Percentiles rank a stretch among this genome's conserved stretches.
These are phyloP conservation scores for Tothia fuscella DNA, from an alignment of 2,329 filamentous ascomycete species.

Conservation along the genomic window DNA sequence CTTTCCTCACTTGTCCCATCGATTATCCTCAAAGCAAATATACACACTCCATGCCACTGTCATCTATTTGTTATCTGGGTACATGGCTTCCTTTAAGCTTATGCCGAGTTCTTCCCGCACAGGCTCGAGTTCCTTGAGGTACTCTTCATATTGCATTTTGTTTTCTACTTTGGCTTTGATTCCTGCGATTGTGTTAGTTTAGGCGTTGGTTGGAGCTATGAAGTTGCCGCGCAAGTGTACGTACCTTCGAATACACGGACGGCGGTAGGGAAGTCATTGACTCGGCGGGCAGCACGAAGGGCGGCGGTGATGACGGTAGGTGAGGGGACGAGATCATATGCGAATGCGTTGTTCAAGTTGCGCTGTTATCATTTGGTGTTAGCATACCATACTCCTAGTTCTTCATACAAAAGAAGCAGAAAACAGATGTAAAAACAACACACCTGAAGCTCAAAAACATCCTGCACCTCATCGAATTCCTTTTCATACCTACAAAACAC, in stretches of 20 bases:
- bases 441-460: constrained; percentile 99
- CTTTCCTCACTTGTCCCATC: too few species aligned
- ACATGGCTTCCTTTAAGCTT: constrained; percentile 82
- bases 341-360: constrained; percentile 99
- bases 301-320: constrained; percentile 83
- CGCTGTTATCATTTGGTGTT: constrained; percentile 45
- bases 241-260: constrained; percentile 97
- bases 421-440: constrained; percentile 20
- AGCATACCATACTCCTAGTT: neutral
- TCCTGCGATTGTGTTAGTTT: constrained; percentile 39
- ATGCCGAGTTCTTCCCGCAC: constrained; percentile 90
- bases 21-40: too few species aligned
- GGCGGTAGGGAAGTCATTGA: constrained; percentile 97
- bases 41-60: too few species aligned
- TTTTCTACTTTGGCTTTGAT: constrained; percentile 99
- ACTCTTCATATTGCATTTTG: constrained; percentile 92
- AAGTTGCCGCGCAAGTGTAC: constrained; percentile 19
- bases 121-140: constrained; percentile 83
- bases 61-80: too few species aligned
- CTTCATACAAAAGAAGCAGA: neutral
- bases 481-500: constrained; percentile 75
- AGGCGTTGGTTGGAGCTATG: neutral
- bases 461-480: constrained; percentile 94
- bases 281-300: constrained; percentile 82
- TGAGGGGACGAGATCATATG: constrained; percentile 97